These are phyloP conservation scores for Venturia oleaginea DNA, from an alignment of 2,329 filamentous ascomycete genomes.

Conservation along the genomic window DNA sequence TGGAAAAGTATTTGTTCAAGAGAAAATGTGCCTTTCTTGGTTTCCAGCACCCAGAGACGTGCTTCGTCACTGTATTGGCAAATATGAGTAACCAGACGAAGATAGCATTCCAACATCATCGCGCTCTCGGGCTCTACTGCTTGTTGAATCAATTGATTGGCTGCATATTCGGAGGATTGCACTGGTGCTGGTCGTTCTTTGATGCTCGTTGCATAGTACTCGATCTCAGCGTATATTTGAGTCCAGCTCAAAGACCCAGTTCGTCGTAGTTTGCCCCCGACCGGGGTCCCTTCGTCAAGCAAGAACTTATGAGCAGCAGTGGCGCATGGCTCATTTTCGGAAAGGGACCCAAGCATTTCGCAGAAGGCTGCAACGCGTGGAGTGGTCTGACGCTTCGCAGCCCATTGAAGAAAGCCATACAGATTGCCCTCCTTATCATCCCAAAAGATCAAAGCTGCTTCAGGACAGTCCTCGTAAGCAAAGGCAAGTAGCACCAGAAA, in stretches of 20 bases:
- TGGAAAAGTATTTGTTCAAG: constrained; percentile 68
- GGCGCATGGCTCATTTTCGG: constrained; percentile 73
- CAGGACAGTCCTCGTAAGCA: constrained; percentile 74
- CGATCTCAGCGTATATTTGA: constrained; percentile 84
- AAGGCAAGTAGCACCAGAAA: constrained; percentile 91
- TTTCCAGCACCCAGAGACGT: constrained; percentile 58
- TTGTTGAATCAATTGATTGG: constrained; percentile 25
- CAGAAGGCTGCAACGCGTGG: constrained; percentile 95
- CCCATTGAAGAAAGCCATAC: constrained; percentile 92
- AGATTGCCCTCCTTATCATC: constrained; percentile 84
- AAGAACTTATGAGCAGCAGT: constrained; percentile 81
- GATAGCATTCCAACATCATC: constrained; percentile 94
- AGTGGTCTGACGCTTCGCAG: constrained; percentile 88
- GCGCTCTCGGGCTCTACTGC: constrained; percentile 86
- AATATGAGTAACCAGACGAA: constrained; percentile 78
- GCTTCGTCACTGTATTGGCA: constrained; percentile 64
- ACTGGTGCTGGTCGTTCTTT: constrained; percentile 54
- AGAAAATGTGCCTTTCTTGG: constrained; percentile 48
- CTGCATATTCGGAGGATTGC: constrained; percentile 6
- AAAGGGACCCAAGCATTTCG: constrained; percentile 86
- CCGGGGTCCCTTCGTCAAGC: constrained; percentile 65
- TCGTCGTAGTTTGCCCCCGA: constrained; percentile 67
- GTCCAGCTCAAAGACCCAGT: constrained; percentile 82
- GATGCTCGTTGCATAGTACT: constrained; percentile 72
- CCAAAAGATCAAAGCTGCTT: constrained; percentile 86